Evolutionary conservation across 306 rosid genomes (phyloP), one percentile per base, ranked within the genome.

Genomic region (Macrotyloma uniflorum): DNA sequence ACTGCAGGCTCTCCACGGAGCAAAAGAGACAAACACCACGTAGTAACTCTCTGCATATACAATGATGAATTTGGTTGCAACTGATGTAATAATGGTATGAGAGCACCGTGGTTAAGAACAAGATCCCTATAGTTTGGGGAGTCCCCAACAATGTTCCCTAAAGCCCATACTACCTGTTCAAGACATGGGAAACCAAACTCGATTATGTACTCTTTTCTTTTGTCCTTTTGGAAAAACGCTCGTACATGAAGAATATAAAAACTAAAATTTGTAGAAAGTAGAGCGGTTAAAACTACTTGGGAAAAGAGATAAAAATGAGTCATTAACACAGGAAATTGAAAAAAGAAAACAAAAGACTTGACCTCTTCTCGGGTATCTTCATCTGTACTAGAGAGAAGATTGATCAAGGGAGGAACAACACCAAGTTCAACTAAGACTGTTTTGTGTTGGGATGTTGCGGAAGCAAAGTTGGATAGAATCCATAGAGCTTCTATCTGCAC

Each of bases 361-460:
- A 91, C 96, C 96, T 89, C 89, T 74, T 91, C 96, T 71, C 90
- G 86, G 26, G 87, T 90, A 42, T 91, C 89, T 11, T 87, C 89
- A 47, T 5, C 6, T 8, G 86, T 83, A 22, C 67, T 86, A 6
- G 96, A 84, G 79, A 91, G 88, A 71, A 91, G 92, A 69, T 86
- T 80, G 68, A 89, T 87, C 77, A 89, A 86, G 82, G 81, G 46
- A 68, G 93, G 93, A 24, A 91, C 89, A 30, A 87, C 88, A 65
- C 96, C 96, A 8, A 85, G 87, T 43, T 87, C 90, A 79, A 91
- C 85, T 18, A 89, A 89, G 43, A 86, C 87, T 45, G 80, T 72
- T 54, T 90, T 87, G 82, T 91, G 91, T 77, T 91, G 88, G 5
- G 92, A 86, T 26, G 90, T 85, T 76, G 90, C 90, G 72, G 45